Base-by-base conservation (phyloP, 768 basidiomycete species). In the Tricholoma saponaceum region DNA sequence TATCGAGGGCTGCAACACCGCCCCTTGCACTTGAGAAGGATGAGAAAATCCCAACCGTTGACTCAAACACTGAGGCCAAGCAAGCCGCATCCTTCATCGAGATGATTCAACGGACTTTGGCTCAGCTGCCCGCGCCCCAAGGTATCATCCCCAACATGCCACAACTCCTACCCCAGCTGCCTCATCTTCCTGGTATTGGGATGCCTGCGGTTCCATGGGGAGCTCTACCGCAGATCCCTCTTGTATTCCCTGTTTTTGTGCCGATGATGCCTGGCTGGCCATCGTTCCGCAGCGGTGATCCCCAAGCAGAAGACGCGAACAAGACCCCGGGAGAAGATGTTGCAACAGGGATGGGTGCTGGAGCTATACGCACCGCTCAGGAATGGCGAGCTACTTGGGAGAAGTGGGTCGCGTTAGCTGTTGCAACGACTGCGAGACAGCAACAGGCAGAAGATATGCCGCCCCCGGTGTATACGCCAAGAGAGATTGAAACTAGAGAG, bases 211-310 rank as follows among this genome's bases (percentile, higher is more conserved):
- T 85, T 51, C 81, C 82, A 32, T 86, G 85, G 86, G 77, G 68
- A 46, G 79, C 80, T 25, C 66, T 88, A 14, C 85, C 85, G 4
- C 86, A 87, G 59, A 78, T 89, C 56, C 87, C 87, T 2, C 77
- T 89, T 72, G 87, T 89, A 12, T 92, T 93, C 79, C 90, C 91
- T 16, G 80, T 92, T 22, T 81, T 86, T 58, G 83, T 92, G 14
- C 89, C 91, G 3, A 78, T 79, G 68, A 78, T 77, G 67, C 82
- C 87, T 30, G 78, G 75, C 20, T 87, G 83, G 84, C 79, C 83
- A 1, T 80, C 84, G 16, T 83, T 90, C 69, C 74, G 86, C 56
- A 80, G 83, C 54, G 83, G 81, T 13, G 76, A 77, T 39, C 66
- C 71, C 20, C 65, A 65, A 6, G 62, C 62, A 14, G 68, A 56